Percentiles rank a stretch among this genome's conserved stretches.
Conservation (phyloP, 108 stramenopile genomes). For the Phaeodactylum tricornutum region DNA sequence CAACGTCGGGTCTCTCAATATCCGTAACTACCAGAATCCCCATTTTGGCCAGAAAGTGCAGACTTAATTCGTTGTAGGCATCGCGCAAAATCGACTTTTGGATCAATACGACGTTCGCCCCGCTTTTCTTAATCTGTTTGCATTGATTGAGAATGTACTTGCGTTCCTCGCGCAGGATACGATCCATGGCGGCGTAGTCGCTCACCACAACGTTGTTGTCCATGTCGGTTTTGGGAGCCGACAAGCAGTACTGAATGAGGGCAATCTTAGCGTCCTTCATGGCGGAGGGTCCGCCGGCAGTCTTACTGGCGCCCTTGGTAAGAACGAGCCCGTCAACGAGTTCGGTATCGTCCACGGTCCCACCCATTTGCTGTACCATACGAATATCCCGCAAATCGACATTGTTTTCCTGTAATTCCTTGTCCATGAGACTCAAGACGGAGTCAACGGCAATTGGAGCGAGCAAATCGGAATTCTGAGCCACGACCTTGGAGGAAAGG, state of each 20-base stretch:
- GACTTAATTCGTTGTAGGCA: slow-evolving; percentile 97
- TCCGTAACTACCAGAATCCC: slow-evolving; percentile 98
- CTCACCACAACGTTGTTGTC: slow-evolving; percentile 98
- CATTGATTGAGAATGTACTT: slow-evolving; percentile 93
- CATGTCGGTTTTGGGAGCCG: slow-evolving; percentile 99
- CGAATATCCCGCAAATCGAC: slow-evolving; percentile 96
- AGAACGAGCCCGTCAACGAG: slow-evolving; percentile 93
- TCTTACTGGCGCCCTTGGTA: slow-evolving; percentile 86
- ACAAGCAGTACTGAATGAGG: slow-evolving; percentile 94
- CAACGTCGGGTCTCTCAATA: slow-evolving; percentile 92
- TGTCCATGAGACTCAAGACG: slow-evolving; percentile 83
- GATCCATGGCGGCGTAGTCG: slow-evolving; percentile 99
- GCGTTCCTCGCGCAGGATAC: slow-evolving; percentile 95
- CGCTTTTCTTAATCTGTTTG: slow-evolving; percentile 97
- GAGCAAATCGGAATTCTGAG: slow-evolving; percentile 89
- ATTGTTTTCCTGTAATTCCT: slow-evolving; percentile 8
- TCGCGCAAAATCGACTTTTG: slow-evolving; percentile 98
- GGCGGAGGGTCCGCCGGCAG: slow-evolving; percentile 86
- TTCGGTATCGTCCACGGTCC: slow-evolving; percentile 99
- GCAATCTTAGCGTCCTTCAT: slow-evolving; percentile 95
- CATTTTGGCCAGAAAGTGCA: slow-evolving; percentile 99
- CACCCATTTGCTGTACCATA: slow-evolving; percentile 95
- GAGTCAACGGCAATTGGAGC: slow-evolving; percentile 98
- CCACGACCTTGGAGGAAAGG: slow-evolving; percentile 92
- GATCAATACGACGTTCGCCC: slow-evolving; percentile 95